These are phyloP conservation scores for Cyclanthera cordifolia DNA, from an alignment of 306 rosid genomes.

Conservation along the genomic window DNA sequence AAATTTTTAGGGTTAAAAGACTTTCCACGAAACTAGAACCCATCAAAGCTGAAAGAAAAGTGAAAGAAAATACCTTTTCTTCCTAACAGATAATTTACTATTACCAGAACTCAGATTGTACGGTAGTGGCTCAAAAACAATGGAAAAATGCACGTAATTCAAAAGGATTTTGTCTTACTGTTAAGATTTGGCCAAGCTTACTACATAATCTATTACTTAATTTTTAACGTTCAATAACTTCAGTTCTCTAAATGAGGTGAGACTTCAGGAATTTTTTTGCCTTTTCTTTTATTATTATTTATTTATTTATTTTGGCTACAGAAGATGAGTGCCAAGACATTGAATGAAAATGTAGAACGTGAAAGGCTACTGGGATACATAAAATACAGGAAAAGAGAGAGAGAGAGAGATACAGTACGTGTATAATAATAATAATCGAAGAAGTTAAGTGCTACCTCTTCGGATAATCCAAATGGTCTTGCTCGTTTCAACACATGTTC, in stretches of 20 bases:
- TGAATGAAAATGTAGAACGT: no score
- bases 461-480: slow-evolving; percentile 79
- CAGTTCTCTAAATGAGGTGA: not conserved
- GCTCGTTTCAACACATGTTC: slow-evolving; percentile 88
- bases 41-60: not conserved
- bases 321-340: not conserved
- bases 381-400: not conserved
- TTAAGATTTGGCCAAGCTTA: not conserved
- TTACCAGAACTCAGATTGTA: not conserved
- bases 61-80: not conserved
- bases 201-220: not conserved
- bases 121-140: not conserved
- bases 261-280: not conserved
- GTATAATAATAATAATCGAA: no score
- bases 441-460: slow-evolving; percentile 58
- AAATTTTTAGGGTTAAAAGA: not conserved
- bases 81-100: not conserved
- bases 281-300: no score
- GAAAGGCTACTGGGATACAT: not conserved
- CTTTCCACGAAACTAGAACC: not conserved
- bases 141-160: not conserved
- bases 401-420: no score
- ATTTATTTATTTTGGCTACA: not conserved
- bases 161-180: not conserved
- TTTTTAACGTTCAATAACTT: not conserved